phyloP scores from a whole-genome alignment of 495 filamentous ascomycete species.

The Antarctomyces pellizariae region DNA sequence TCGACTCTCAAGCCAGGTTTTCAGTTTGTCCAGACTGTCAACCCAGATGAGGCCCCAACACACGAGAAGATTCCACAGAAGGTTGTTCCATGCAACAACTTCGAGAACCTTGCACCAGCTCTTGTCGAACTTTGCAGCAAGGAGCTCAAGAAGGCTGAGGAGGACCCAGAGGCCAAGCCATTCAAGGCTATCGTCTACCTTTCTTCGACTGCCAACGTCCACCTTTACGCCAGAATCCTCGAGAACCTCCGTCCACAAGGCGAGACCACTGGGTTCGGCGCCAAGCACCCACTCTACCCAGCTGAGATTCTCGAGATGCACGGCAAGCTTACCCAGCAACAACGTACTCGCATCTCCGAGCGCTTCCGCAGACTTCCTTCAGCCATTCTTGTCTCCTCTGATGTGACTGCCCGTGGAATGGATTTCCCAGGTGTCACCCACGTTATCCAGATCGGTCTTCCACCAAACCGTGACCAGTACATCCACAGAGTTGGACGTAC shows the following conservation, averaged over 20 bases:
- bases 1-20: slow-evolving; percentile 45
- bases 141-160: slow-evolving; percentile 19
- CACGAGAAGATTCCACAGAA: slow-evolving; percentile 68
- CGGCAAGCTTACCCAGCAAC: slow-evolving; percentile 43
- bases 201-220: slow-evolving; percentile 48
- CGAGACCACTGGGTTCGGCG: slow-evolving; percentile 10
- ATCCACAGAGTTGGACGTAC: slow-evolving; percentile 72
- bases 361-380: slow-evolving; percentile 37
- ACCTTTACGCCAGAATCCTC: slow-evolving; percentile 37
- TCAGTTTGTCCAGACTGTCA: slow-evolving; percentile 64
- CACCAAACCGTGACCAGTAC: slow-evolving; percentile 52
- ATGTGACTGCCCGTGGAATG: slow-evolving; percentile 91
- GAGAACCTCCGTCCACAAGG: slow-evolving; percentile 17
- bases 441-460: slow-evolving; percentile 65
- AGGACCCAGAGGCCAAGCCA: slow-evolving; percentile 22
- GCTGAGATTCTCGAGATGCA: slow-evolving; percentile 46
- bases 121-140: slow-evolving; percentile 49
- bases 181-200: slow-evolving; percentile 94
- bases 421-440: slow-evolving; percentile 87
- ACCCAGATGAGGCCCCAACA: slow-evolving; percentile 56
- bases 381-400: slow-evolving; percentile 70
- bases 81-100: slow-evolving; percentile 33
- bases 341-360: slow-evolving; percentile 42
- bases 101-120: slow-evolving; percentile 56
- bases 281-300: slow-evolving; percentile 20